These are phyloP conservation scores for Talaromyces sp. DNA, from an alignment of 2,329 filamentous ascomycete genomes.

Conservation along the genomic window DNA sequence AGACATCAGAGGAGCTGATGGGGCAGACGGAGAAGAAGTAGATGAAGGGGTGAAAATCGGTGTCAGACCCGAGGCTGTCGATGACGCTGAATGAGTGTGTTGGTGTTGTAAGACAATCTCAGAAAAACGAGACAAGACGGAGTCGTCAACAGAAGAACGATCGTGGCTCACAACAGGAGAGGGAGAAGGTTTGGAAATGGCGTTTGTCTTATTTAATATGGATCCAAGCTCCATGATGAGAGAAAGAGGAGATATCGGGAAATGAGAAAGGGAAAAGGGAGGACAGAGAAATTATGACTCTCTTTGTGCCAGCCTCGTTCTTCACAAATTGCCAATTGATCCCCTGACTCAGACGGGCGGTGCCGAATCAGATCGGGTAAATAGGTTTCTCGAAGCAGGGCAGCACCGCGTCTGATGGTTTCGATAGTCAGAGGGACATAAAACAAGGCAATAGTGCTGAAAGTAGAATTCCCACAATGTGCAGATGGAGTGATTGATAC, in stretches of 20 bases:
- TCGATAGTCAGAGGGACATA: not conserved
- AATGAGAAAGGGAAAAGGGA: not conserved
- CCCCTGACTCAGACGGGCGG: not conserved
- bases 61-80: not conserved
- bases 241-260: not conserved
- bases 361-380: not conserved
- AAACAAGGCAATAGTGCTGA: not conserved
- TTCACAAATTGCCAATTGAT: not conserved
- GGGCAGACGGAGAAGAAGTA: not conserved
- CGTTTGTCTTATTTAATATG: conserved; percentile 12
- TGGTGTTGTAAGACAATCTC: not conserved
- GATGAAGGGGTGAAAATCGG: not conserved
- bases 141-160: not conserved
- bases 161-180: conserved; percentile 1
- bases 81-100: not conserved
- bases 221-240: conserved; percentile 11
- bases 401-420: not conserved
- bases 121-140: conserved; percentile 11
- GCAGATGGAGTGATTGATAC: not conserved
- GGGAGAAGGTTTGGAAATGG: not conserved
- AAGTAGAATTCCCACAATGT: not conserved
- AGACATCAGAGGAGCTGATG: not conserved
- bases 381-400: not conserved
- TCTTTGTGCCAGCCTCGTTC: not conserved
- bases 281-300: conserved; percentile 4